phyloP scores from a whole-genome alignment of 306 rosid species.

The Prinsepia uniflora region DNA sequence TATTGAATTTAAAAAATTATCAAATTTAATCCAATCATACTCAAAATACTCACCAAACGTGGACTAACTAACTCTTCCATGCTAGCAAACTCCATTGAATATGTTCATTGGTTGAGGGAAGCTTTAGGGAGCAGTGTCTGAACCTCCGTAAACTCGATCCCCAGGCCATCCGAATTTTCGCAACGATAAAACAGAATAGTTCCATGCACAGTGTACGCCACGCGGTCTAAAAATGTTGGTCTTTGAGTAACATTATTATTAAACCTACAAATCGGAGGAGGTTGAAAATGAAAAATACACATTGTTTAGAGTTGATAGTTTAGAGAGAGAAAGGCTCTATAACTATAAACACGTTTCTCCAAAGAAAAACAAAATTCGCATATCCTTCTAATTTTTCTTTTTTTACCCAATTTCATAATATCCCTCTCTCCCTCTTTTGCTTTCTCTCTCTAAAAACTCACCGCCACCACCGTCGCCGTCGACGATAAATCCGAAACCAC shows the following conservation, averaged over 20 bases:
- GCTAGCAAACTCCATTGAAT: no score
- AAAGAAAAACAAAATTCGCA: conserved; percentile 22
- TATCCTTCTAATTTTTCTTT: conserved; percentile 6
- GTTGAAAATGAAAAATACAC: conserved; percentile 13
- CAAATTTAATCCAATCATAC: no score
- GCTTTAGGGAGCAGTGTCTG: background rate
- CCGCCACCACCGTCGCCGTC: conserved; percentile 17
- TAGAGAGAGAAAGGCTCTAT: conserved; percentile 18
- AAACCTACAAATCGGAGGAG: conserved; percentile 7
- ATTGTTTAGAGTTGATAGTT: background rate
- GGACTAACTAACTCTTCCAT: no score
- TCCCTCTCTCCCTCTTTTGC: conserved; percentile 19
- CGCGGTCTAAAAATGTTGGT: conserved; percentile 5
- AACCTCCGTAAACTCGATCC: background rate
- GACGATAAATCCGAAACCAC: conserved; percentile 26
- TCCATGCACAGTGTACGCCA: background rate
- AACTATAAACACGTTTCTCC: conserved; percentile 41
- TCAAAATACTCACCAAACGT: no score
- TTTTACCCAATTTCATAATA: conserved; percentile 1
- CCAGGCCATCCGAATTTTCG: background rate
- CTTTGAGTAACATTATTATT: background rate
- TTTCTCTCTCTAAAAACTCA: conserved; percentile 15
- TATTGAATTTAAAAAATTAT: no score
- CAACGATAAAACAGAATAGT: background rate
- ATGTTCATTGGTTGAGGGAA: no score